Evolutionary conservation across 164 flowering plant genomes (phyloP).

Genomic region (Nymphaea thermarum): DNA sequence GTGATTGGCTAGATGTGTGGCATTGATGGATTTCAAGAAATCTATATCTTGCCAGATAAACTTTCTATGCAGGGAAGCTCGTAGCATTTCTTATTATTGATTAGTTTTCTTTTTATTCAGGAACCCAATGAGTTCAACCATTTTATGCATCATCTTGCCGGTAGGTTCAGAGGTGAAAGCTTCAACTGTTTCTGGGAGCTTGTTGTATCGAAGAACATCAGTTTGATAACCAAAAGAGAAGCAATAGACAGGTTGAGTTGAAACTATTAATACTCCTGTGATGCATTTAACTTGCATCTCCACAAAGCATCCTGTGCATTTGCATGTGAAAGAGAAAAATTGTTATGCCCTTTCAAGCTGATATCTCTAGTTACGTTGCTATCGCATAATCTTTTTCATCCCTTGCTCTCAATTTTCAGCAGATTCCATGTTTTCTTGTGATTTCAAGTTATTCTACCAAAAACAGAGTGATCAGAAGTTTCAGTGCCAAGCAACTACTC

Average conservation of each 20-base stretch:
- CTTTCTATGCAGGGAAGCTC: no score
- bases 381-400: no score
- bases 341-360: background rate
- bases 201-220: conserved; percentile 35
- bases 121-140: conserved; percentile 76
- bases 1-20: background rate
- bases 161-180: conserved; percentile 34
- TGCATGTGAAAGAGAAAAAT: background rate
- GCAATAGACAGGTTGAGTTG: conserved; percentile 61
- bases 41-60: background rate
- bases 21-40: background rate
- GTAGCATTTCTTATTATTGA: background rate
- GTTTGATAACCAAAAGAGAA: conserved; percentile 57
- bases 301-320: background rate
- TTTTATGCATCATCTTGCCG: conserved; percentile 35
- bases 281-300: background rate
- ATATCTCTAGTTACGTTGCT: background rate
- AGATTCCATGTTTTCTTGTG: background rate
- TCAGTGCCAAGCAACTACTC: no score
- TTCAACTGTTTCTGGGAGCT: conserved; percentile 33
- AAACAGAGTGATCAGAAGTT: no score
- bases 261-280: background rate
- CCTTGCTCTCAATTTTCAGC: no score
- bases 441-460: no score
- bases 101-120: conserved; percentile 18